Evolutionary conservation across 176 grass and related monocot species (phyloP).

Genomic region (Olyra latifolia): DNA sequence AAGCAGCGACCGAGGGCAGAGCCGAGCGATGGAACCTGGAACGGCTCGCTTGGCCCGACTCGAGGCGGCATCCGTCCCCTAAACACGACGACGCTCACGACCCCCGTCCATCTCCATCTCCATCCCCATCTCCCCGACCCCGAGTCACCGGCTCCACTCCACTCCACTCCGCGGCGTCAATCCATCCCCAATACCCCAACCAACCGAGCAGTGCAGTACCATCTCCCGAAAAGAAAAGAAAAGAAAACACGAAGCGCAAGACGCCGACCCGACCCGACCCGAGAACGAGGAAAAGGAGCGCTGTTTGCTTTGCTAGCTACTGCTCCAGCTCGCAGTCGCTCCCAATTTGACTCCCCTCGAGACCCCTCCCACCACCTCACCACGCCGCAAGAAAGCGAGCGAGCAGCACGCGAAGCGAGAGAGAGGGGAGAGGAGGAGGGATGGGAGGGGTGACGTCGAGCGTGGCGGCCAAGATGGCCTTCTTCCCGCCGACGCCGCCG

Average conservation of each 20-base stretch:
- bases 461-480: constrained; percentile 92
- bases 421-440: background rate
- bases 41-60: background rate
- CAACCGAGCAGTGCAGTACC: background rate
- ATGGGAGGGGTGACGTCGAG: constrained; percentile 97
- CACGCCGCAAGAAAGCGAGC: background rate
- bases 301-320: background rate
- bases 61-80: background rate
- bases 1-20: background rate
- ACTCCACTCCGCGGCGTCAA: background rate
- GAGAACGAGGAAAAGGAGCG: constrained; percentile 9
- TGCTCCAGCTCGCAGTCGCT: background rate
- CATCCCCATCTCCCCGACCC: no score
- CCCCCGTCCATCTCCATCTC: no score
- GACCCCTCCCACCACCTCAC: background rate
- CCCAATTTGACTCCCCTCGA: constrained; percentile 5
- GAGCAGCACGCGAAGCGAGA: background rate
- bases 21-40: background rate
- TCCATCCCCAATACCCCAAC: background rate
- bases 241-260: no score
- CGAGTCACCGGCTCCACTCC: no score
- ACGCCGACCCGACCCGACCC: no score
- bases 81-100: no score
- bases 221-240: background rate
- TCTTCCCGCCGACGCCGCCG: constrained; percentile 88